Conservation (phyloP, 2,329 filamentous ascomycete genomes). For the Grosmannia huntii region DNA sequence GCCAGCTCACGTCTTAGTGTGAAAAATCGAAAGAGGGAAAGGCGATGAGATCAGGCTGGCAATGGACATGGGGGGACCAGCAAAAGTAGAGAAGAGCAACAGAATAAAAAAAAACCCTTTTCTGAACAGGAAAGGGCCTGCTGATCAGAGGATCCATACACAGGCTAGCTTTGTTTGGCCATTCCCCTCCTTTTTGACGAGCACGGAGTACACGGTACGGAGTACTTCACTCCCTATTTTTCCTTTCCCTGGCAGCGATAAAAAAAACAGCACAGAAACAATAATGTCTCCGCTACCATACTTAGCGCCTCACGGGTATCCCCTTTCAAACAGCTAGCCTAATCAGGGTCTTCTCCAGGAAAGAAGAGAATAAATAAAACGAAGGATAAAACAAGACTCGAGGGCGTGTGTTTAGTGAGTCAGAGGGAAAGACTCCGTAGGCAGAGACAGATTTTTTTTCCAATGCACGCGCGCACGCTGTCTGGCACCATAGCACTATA, state of each 20-base stretch:
- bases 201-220: too few relatives aligned
- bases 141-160: constrained; percentile 4
- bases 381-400: neutral
- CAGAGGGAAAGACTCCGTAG: neutral
- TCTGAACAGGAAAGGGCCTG: constrained; percentile 5
- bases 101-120: neutral
- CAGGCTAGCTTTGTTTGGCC: neutral
- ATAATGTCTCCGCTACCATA: neutral
- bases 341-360: neutral
- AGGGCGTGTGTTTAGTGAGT: constrained; percentile 1
- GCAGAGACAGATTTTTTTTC: neutral
- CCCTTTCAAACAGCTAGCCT: neutral
- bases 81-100: neutral
- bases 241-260: neutral
- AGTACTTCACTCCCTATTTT: neutral
- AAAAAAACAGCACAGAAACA: neutral
- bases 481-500: neutral
- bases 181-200: neutral
- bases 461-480: neutral
- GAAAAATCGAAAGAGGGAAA: neutral
- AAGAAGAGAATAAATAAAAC: neutral
- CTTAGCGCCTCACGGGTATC: constrained; percentile 3
- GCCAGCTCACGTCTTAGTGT: neutral
- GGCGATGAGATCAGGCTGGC: constrained; percentile 1
- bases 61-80: neutral